A percentile compares a stretch with the other conserved stretches of the same genome.
phyloP scores from a whole-genome alignment of 192 early-diverging fungal species.

The Podila verticillata region DNA sequence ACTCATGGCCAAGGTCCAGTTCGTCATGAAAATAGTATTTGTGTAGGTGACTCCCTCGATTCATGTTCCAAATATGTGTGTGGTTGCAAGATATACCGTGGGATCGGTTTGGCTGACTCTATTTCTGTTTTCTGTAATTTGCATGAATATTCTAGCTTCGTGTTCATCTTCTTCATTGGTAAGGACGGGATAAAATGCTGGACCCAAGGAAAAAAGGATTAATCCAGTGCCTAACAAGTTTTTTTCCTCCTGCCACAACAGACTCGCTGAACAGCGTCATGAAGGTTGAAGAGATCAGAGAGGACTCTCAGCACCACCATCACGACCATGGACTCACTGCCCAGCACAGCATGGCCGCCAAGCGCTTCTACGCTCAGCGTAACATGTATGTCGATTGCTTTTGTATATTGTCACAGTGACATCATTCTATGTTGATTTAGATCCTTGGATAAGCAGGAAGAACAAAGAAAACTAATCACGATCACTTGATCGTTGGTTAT shows the following conservation, averaged over 20 bases:
- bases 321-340: conserved; percentile 33
- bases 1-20: conserved; percentile 53
- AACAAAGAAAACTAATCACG: too few species aligned
- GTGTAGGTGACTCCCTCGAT: conserved; percentile 42
- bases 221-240: not conserved
- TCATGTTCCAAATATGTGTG: not conserved
- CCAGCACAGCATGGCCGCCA: conserved; percentile 52
- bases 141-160: conserved; percentile 47
- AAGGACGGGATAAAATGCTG: conserved; percentile 5
- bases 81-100: not conserved
- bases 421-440: not conserved
- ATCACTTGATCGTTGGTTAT: too few species aligned
- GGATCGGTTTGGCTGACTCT: not conserved
- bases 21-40: conserved; percentile 61
- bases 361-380: conserved; percentile 67
- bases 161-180: conserved; percentile 66
- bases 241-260: not conserved
- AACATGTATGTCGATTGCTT: conserved; percentile 57
- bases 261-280: conserved; percentile 61
- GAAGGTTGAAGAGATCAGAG: conserved; percentile 44
- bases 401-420: not conserved
- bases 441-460: not conserved
- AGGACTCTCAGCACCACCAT: conserved; percentile 29
- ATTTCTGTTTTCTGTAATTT: not conserved
- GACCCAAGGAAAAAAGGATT: not conserved